Conservation (phyloP, 306 rosid genomes). For the Prunus salicina region DNA sequence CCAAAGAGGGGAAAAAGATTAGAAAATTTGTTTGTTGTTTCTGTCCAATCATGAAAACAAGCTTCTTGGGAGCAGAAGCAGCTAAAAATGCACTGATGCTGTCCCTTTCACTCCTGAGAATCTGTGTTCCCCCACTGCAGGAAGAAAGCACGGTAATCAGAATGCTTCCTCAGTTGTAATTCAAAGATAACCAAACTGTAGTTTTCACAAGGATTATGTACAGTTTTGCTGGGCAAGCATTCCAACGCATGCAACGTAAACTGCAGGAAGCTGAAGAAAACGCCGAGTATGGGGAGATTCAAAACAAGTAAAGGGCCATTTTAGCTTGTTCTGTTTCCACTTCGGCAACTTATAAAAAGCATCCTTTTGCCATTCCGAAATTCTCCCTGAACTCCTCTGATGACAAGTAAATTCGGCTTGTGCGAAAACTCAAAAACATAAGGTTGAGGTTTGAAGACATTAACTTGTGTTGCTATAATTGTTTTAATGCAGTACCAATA, state of each 20-base stretch:
- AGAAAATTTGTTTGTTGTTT: constrained; percentile 15
- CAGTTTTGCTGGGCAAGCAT: constrained; percentile 36
- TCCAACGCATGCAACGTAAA: constrained; percentile 51
- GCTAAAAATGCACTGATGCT: constrained; percentile 76
- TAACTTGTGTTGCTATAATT: neutral
- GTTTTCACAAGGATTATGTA: constrained; percentile 18
- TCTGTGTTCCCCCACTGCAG: constrained; percentile 48
- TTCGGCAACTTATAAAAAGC: constrained; percentile 82
- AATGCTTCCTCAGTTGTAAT: constrained; percentile 21
- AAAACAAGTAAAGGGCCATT: constrained; percentile 83
- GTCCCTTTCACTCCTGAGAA: constrained; percentile 60
- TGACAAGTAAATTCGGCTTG: constrained; percentile 82
- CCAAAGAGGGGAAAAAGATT: constrained; percentile 15
- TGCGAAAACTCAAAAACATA: constrained; percentile 29
- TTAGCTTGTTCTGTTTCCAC: constrained; percentile 99
- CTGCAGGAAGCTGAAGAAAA: constrained; percentile 42
- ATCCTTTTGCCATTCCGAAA: constrained; percentile 64
- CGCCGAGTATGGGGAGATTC: constrained; percentile 32
- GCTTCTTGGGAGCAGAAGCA: constrained; percentile 77
- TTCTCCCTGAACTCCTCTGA: constrained; percentile 73
- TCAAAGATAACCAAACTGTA: constrained; percentile 10
- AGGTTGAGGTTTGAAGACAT: constrained; percentile 26
- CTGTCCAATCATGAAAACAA: constrained; percentile 43
- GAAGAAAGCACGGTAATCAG: constrained; percentile 20
- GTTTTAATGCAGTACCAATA: constrained; percentile 6